Evolutionary conservation across 176 grass and related monocot genomes (phyloP), one percentile per base, ranked within the genome.

Genomic region (Rhynchospora breviuscula): DNA sequence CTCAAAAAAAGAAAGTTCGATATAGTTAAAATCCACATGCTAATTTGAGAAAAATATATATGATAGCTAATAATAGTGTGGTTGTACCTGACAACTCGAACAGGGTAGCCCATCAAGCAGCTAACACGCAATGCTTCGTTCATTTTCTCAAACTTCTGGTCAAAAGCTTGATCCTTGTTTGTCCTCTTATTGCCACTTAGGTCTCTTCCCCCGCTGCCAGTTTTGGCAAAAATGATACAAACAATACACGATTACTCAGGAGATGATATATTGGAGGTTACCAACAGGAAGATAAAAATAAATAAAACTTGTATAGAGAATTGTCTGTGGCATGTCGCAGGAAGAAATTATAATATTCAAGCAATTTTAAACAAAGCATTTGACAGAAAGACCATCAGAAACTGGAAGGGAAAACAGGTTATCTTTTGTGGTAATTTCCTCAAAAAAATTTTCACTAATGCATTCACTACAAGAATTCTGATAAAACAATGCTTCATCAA

Each of bases 81-180:
- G 58, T 31, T 48, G 59, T 88, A 97, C 95, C 95, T 84, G 35
- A 98, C 92, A 10, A 98, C 95, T 63, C 95, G 88, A 40, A 94
- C 84, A 87, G 95, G 95, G 67, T 98, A 98, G 43, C 96, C 92
- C 89, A 31, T 95, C 71, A 90, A 78, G 80, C 93, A 98, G 85
- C 96, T 95, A 87, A 94, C 62, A 53, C 85, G 93, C 74, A 98
- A 67, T 49, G 96, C 96, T 67, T 85, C 84, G 88, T 95, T 98
- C 58, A 87, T 60, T 79, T 95, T 98, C 60, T 98, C 96, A 83
- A 98, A 98, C 64, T 98, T 98, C 71, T 98, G 96, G 53, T 98
- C 93, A 63, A 88, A 93, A 47, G 96, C 88, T 63, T 98, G 96
- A 4, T 98, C 89, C 60, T 95, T 98, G 83, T 95, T 98, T 67